Base-by-base conservation (phyloP, 768 basidiomycete genomes). In the Trichaptum fuscoviolaceum region DNA sequence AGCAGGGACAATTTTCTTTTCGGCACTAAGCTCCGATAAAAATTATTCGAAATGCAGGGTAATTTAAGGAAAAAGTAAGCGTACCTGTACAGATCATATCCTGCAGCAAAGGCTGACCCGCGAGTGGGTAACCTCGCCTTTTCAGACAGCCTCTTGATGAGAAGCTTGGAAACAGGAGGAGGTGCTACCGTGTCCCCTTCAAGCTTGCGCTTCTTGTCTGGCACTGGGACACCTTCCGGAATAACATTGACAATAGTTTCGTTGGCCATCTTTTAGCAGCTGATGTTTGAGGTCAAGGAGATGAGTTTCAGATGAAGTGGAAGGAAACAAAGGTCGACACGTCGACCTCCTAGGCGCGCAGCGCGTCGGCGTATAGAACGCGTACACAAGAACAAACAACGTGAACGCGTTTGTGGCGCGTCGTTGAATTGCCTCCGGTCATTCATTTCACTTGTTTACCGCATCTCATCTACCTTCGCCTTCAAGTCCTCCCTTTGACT, bases 51-150 rank as follows among this genome's bases (percentile, higher is more conserved):
- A 24, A 20, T n/a, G 24, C 30, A 20, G 18, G 34, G 58, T 52
- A 58, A 65, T 20, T 62, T 30, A 63, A 52, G 23, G 35, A 58
- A 66, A 64, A 59, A 64, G 65, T 63, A 63, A 27, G 62, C 81
- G n/a, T 74, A 93, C 95, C 91, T 91, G 79, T 95, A 96, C 42
- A 99, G 81, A 76, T 99, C 97, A 73, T 99, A 97, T 6, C 97
- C 97, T 0, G 97, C 97, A 1, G 96, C 86, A 62, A 95, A 80
- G 1, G 87, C 77, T 2, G 92, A 94, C 0, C 97, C 96, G 63
- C 94, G 85, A 10, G 92, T 95, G 2, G 97, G 97, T 24, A 94
- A 74, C 68, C 75, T 90, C 26, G 93, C 97, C 72, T 88, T 91
- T 20, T 87, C 85, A 2, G 92, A 94, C 42, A 91, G 87, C 35